Percentiles rank a stretch among this genome's conserved stretches.
Evolutionary conservation across 345 rosid species (phyloP).

Genomic region (Gossypium australe): DNA sequence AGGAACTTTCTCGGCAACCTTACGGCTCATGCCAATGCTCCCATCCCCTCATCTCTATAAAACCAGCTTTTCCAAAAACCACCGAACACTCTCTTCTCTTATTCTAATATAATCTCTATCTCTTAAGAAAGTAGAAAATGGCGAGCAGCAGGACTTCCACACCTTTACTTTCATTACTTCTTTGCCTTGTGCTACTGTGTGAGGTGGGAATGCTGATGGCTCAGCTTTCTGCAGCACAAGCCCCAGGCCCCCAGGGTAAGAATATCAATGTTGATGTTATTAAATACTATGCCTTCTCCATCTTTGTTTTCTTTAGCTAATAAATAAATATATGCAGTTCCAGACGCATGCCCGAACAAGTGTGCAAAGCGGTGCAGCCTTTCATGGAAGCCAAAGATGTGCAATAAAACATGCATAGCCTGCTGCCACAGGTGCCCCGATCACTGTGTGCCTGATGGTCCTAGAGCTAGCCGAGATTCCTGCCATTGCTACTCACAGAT

Average conservation of each 20-base stretch:
- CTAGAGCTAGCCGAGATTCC: conserved; percentile 3
- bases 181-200: neutral
- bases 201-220: conserved; percentile 9
- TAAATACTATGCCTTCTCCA: neutral
- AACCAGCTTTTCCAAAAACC: neutral
- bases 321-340: neutral
- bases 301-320: neutral
- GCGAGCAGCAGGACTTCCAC: neutral
- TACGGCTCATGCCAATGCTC: neutral
- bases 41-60: neutral
- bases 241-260: conserved; percentile 4
- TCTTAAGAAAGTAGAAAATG: neutral
- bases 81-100: neutral
- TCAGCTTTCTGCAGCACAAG: neutral
- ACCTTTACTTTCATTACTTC: neutral
- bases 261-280: neutral
- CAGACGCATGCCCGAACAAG: neutral
- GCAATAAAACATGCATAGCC: neutral
- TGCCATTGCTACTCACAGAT: conserved; percentile 6
- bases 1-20: neutral
- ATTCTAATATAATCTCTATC: neutral
- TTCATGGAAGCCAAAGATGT: conserved; percentile 8
- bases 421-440: conserved; percentile 13
- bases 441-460: conserved; percentile 3
- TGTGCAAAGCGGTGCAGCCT: conserved; percentile 1